Conservation (phyloP, 2,329 filamentous ascomycete genomes). For the Colletotrichum paranaense region DNA sequence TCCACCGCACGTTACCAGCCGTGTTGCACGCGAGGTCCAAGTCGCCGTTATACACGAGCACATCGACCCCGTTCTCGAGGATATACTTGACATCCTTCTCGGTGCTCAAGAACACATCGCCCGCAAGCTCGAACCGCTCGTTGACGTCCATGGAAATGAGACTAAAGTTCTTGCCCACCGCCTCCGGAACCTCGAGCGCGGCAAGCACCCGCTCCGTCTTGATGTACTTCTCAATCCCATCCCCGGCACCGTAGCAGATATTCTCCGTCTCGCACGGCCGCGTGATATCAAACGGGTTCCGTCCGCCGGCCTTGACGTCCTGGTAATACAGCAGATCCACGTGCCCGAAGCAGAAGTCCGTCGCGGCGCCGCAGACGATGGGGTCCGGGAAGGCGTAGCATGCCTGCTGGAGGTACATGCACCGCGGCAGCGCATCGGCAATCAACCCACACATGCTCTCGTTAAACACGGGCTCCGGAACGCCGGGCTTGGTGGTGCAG, state of each 20-base stretch:
- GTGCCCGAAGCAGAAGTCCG: slow-evolving; percentile 48
- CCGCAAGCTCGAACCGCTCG: slow-evolving; percentile 33
- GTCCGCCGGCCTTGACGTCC: slow-evolving; percentile 50
- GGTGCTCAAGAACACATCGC: slow-evolving; percentile 31
- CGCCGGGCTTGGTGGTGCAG: slow-evolving; percentile 37
- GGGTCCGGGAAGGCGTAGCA: slow-evolving; percentile 53
- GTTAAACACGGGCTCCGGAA: slow-evolving; percentile 36
- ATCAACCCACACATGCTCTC: slow-evolving; percentile 37
- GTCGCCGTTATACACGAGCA: slow-evolving; percentile 41
- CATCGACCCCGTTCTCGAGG: slow-evolving; percentile 34
- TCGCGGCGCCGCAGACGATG: slow-evolving; percentile 51
- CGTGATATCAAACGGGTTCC: slow-evolving; percentile 58
- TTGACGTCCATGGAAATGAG: slow-evolving; percentile 23
- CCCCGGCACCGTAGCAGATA: slow-evolving; percentile 49
- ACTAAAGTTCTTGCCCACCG: slow-evolving; percentile 18
- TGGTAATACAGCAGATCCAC: slow-evolving; percentile 53
- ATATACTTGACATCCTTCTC: slow-evolving; percentile 13
- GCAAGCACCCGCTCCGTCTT: slow-evolving; percentile 37
- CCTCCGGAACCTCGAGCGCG: slow-evolving; percentile 37
- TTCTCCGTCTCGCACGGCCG: slow-evolving; percentile 49
- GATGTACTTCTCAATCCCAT: slow-evolving; percentile 40
- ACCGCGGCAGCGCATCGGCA: slow-evolving; percentile 55
- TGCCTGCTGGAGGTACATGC: slow-evolving; percentile 50
- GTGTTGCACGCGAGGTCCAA: slow-evolving; percentile 38
- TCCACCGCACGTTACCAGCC: slow-evolving; percentile 47